Evolutionary conservation across 441 rosid species (phyloP).

Genomic region (Populus tomentosa): DNA sequence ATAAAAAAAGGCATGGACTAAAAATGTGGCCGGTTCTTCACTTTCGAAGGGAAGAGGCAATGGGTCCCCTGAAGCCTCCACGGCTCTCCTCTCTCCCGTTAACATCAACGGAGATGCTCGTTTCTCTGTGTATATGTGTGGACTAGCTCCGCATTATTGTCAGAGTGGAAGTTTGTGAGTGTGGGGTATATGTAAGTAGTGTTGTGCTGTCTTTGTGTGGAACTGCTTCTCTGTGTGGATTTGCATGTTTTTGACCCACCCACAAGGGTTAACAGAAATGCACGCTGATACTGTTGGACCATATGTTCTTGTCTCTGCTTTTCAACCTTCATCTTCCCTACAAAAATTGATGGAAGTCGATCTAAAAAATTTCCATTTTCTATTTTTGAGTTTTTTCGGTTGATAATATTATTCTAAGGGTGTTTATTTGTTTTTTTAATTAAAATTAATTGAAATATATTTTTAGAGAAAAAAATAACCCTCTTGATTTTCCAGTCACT

Average conservation of each 20-base stretch:
- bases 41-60: too few relatives aligned
- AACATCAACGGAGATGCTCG: neutral
- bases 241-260: neutral
- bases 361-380: too few relatives aligned
- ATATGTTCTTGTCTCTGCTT: neutral
- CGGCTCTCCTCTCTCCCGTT: neutral
- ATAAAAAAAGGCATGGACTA: too few relatives aligned
- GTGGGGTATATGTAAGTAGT: neutral
- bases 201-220: neutral
- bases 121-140: neutral
- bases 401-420: too few relatives aligned
- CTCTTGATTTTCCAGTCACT: rapidly evolving
- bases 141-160: neutral
- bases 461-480: too few relatives aligned
- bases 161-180: neutral
- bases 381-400: too few relatives aligned
- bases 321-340: too few relatives aligned
- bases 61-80: too few relatives aligned
- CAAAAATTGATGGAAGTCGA: too few relatives aligned
- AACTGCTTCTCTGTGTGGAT: neutral
- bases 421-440: too few relatives aligned
- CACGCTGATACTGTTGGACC: neutral
- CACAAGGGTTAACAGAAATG: neutral
- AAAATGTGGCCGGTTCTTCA: too few relatives aligned
- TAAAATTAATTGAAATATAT: too few relatives aligned